These are phyloP conservation scores for Rhytidhysteron rufulum DNA, from an alignment of 2,329 filamentous ascomycete genomes.

Conservation along the genomic window DNA sequence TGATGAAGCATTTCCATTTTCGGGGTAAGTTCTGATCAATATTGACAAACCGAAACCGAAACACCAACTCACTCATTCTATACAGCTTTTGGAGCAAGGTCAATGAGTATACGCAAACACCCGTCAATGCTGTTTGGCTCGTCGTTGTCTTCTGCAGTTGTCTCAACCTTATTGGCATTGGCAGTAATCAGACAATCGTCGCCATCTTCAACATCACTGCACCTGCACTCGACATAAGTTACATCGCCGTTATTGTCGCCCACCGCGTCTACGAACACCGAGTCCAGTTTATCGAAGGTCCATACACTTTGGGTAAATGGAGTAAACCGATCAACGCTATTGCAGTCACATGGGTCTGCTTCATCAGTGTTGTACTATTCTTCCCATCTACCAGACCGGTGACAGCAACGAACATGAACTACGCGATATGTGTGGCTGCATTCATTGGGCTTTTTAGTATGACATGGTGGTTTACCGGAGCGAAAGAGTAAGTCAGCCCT, in stretches of 20 bases:
- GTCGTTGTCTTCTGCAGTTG: conserved; percentile 55
- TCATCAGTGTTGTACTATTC: conserved; percentile 60
- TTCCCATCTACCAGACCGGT: conserved; percentile 45
- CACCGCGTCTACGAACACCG: conserved; percentile 51
- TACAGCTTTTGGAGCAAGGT: conserved; percentile 50
- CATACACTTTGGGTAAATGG: conserved; percentile 56
- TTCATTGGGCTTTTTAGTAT: conserved; percentile 49
- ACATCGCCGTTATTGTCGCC: conserved; percentile 59
- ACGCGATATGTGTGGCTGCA: conserved; percentile 43
- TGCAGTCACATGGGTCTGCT: conserved; percentile 58
- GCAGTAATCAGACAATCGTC: conserved; percentile 48
- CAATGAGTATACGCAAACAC: conserved; percentile 53
- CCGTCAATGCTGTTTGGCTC: conserved; percentile 62
- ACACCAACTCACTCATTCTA: too few species aligned
- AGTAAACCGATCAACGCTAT: conserved; percentile 53
- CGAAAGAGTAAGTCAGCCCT: conserved; percentile 27
- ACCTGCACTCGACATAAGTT: conserved; percentile 48
- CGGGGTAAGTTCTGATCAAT: conserved; percentile 45
- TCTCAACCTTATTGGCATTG: conserved; percentile 51
- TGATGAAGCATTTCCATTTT: conserved; percentile 59
- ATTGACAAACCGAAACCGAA: too few species aligned
- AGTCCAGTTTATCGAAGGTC: conserved; percentile 54
- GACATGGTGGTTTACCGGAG: conserved; percentile 42
- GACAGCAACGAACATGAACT: conserved; percentile 46
- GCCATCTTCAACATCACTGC: conserved; percentile 48